Evolutionary conservation across 164 flowering plant species (phyloP).

Genomic region (Tetrastigma voinierianum): DNA sequence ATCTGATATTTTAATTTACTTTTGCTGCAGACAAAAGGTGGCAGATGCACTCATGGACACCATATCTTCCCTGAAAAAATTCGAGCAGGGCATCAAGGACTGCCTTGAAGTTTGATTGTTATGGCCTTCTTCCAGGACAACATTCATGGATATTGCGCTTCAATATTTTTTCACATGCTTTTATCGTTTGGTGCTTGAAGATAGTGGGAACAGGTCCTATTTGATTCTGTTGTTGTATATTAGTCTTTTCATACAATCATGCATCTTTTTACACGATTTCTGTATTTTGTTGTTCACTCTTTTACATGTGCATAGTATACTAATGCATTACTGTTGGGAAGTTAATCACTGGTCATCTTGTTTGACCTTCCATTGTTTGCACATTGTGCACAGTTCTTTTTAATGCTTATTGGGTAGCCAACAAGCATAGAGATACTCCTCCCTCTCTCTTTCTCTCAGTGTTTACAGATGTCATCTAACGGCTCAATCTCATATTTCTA

Average conservation of each 20-base stretch:
- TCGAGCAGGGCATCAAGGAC: slow-evolving; percentile 68
- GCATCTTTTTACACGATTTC: neutral
- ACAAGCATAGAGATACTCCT: neutral
- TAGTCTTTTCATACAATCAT: neutral
- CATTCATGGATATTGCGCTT: neutral
- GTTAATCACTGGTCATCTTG: neutral
- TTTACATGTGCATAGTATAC: neutral
- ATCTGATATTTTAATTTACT: neutral
- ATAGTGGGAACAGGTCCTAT: neutral
- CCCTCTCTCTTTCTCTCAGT: neutral
- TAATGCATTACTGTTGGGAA: neutral
- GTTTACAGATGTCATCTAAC: neutral
- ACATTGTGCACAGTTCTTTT: neutral
- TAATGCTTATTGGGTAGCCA: neutral
- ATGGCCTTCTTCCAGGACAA: neutral
- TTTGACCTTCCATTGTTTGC: neutral
- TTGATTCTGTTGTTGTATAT: neutral
- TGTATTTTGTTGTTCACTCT: neutral
- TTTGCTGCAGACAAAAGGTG: slow-evolving; percentile 51
- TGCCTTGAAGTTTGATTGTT: slow-evolving; percentile 60
- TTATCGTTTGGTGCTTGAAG: neutral
- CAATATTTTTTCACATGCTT: neutral
- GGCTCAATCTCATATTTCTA: neutral
- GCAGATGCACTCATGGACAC: slow-evolving; percentile 51
- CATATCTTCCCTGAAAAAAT: slow-evolving; percentile 57